A percentile compares a stretch with the other conserved stretches of the same genome.
phyloP scores from a whole-genome alignment of 2,329 filamentous ascomycete species.

The Fusarium anguioides region DNA sequence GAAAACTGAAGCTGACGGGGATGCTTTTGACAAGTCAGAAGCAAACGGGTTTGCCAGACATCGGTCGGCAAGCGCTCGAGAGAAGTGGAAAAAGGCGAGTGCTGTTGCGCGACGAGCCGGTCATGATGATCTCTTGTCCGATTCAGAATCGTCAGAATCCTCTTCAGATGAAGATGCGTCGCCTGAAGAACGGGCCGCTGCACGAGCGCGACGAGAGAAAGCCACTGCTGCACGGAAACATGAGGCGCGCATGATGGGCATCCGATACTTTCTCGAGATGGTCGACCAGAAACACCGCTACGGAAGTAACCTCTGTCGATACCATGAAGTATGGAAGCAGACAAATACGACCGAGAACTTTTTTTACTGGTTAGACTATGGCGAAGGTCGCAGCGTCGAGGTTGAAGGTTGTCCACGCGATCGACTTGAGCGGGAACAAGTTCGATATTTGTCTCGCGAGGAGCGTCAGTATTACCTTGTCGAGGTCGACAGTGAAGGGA shows the following conservation, averaged over 20 bases:
- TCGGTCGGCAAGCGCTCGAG: conserved; percentile 59
- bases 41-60: conserved; percentile 18
- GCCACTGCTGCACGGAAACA: conserved; percentile 69
- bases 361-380: conserved; percentile 93
- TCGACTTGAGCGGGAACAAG: conserved; percentile 79
- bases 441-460: conserved; percentile 85
- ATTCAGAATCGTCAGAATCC: conserved; percentile 49
- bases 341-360: conserved; percentile 84
- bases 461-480: conserved; percentile 86
- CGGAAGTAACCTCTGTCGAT: conserved; percentile 82
- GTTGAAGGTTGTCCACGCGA: conserved; percentile 78
- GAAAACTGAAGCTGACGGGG: conserved; percentile 39
- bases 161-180: conserved; percentile 47
- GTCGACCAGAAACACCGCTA: conserved; percentile 89
- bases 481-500: conserved; percentile 76
- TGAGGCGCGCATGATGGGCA: conserved; percentile 81
- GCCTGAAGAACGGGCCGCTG: conserved; percentile 53
- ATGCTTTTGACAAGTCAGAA: conserved; percentile 8
- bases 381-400: conserved; percentile 77
- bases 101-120: conserved; percentile 78
- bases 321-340: conserved; percentile 87
- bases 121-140: conserved; percentile 69
- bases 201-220: conserved; percentile 56
- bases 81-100: conserved; percentile 81
- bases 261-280: conserved; percentile 89